These are phyloP conservation scores for Lignosus rhinocerotis DNA, from an alignment of 1,284 basidiomycete species.

Conservation along the genomic window DNA sequence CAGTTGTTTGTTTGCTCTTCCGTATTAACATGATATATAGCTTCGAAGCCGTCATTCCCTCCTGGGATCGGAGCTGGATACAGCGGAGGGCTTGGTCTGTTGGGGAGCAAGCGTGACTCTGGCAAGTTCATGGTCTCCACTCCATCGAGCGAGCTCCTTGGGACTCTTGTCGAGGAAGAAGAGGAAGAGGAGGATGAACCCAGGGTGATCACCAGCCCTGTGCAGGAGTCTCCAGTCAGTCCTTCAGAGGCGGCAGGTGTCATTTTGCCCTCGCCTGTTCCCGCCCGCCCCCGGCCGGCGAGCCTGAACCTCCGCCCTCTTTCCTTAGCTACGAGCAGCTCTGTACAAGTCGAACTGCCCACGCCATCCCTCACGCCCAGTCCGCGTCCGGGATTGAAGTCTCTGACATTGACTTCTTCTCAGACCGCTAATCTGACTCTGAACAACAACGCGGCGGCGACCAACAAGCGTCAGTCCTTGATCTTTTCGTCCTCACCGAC, in stretches of 20 bases:
- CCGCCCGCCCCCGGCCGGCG: constrained; percentile 57
- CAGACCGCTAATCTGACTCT: constrained; percentile 28
- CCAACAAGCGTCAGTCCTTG: constrained; percentile 32
- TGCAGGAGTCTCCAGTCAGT: constrained; percentile 15
- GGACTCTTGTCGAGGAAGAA: constrained; percentile 78
- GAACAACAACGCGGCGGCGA: constrained; percentile 26
- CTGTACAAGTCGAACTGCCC: constrained; percentile 46
- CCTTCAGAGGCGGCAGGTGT: constrained; percentile 23
- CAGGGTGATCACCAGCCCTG: constrained; percentile 26
- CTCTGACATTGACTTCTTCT: constrained; percentile 48
- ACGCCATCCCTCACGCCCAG: constrained; percentile 56
- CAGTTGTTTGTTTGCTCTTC: not conserved
- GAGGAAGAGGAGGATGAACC: constrained; percentile 69
- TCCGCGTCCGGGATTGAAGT: constrained; percentile 44
- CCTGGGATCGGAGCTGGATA: constrained; percentile 45
- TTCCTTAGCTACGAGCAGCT: constrained; percentile 56
- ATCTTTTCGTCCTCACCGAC: constrained; percentile 28
- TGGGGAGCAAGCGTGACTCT: constrained; percentile 72
- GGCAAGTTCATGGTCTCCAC: constrained; percentile 58
- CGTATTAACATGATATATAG: constrained; percentile 25
- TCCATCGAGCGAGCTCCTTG: constrained; percentile 70
- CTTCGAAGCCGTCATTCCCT: constrained; percentile 56
- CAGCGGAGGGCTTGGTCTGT: constrained; percentile 39
- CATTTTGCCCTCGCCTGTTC: constrained; percentile 37
- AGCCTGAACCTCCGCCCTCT: constrained; percentile 70